A percentile compares a stretch with the other conserved stretches of the same genome.
Conservation (phyloP, 2,329 filamentous ascomycete species). For the Alternaria novae-zelandiae region DNA sequence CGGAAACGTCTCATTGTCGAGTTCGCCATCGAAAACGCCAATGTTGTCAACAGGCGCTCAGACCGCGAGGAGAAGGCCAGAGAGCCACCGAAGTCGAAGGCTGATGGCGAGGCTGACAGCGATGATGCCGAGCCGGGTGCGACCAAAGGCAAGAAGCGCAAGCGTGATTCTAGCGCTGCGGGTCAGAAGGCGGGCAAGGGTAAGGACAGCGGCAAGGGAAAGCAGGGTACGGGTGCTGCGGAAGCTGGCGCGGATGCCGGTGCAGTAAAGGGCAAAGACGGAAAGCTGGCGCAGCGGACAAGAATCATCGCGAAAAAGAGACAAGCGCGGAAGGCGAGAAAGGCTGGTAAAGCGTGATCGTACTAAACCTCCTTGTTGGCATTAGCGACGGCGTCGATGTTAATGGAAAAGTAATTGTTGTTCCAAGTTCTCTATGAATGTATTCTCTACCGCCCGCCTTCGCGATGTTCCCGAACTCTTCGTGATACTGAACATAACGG, state of each 20-base stretch:
- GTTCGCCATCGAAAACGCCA: constrained; percentile 97
- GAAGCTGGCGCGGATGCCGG: constrained; percentile 14
- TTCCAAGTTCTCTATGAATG: neutral
- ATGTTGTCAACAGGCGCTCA: constrained; percentile 83
- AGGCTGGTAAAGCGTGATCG: constrained; percentile 59
- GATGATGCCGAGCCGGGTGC: constrained; percentile 14
- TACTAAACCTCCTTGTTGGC: constrained; percentile 6
- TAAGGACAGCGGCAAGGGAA: constrained; percentile 18
- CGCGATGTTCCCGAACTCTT: neutral
- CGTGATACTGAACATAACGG: neutral
- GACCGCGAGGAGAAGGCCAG: constrained; percentile 66
- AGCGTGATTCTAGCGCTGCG: constrained; percentile 38
- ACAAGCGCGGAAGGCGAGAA: constrained; percentile 68
- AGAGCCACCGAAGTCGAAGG: constrained; percentile 48
- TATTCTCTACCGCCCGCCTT: neutral
- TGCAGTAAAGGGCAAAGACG: constrained; percentile 44
- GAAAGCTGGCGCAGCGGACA: constrained; percentile 66
- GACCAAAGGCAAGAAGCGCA: constrained; percentile 47
- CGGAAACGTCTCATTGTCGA: constrained; percentile 92
- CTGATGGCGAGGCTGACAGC: constrained; percentile 19
- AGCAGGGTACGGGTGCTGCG: constrained; percentile 28
- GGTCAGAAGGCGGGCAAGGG: constrained; percentile 14
- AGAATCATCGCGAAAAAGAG: constrained; percentile 87
- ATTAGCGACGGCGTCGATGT: constrained; percentile 21
- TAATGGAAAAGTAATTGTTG: neutral